These are phyloP conservation scores for Crithidia fasciculata DNA, from an alignment of 208 protist genomes.

Conservation along the genomic window DNA sequence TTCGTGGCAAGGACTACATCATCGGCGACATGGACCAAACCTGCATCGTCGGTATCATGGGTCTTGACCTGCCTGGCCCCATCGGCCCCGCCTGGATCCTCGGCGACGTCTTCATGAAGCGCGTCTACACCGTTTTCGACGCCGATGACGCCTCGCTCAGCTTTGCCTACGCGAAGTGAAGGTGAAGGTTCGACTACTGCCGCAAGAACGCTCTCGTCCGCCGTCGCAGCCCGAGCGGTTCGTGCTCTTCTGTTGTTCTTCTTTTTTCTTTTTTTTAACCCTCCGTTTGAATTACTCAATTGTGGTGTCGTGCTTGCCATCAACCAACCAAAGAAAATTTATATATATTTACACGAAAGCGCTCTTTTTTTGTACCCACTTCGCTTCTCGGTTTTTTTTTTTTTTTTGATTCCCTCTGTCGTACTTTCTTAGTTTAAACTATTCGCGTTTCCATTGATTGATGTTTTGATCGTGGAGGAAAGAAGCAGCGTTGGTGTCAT, in stretches of 20 bases:
- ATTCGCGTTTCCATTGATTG: too few relatives aligned
- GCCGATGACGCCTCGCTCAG: slow-evolving; percentile 52
- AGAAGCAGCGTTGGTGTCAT: too few relatives aligned
- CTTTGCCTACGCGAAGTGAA: slow-evolving; percentile 57
- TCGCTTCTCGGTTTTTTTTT: background rate
- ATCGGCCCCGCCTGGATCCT: slow-evolving; percentile 57
- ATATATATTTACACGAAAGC: too few relatives aligned
- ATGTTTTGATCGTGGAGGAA: too few relatives aligned
- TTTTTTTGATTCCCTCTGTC: background rate
- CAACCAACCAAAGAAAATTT: too few relatives aligned
- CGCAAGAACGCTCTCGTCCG: too few relatives aligned
- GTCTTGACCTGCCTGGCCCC: slow-evolving; percentile 41
- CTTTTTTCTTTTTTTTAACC: too few relatives aligned
- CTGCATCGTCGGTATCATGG: slow-evolving; percentile 67
- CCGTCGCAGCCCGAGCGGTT: too few relatives aligned
- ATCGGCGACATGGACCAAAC: slow-evolving; percentile 61
- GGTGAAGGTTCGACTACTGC: background rate
- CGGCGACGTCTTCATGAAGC: slow-evolving; percentile 64
- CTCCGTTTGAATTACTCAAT: too few relatives aligned
- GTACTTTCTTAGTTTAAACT: too few relatives aligned
- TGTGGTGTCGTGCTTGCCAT: too few relatives aligned
- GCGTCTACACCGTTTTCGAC: slow-evolving; percentile 68
- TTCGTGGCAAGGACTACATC: slow-evolving; percentile 87
- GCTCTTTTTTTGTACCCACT: slow-evolving; percentile 1
- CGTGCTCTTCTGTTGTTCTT: too few relatives aligned